Percentiles rank a stretch among this genome's conserved stretches.
Conservation (phyloP, 2,329 filamentous ascomycete species). For the Pseudogymnoascus verrucosus region DNA sequence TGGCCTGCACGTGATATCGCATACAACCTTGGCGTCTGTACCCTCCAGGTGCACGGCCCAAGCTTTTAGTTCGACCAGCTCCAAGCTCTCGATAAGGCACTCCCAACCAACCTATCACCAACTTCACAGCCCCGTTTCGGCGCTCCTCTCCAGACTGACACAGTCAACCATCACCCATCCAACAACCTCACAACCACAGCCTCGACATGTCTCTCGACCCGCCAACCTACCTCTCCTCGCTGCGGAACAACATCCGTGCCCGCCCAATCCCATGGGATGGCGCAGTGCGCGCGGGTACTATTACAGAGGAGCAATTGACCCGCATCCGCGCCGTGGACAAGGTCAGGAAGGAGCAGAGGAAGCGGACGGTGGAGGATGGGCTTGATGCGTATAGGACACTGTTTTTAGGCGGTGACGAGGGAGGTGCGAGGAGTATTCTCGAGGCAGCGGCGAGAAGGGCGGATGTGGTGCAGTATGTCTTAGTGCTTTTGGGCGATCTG, state of each 20-base stretch:
- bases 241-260: slow-evolving; percentile 95
- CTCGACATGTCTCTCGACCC: slow-evolving; percentile 77
- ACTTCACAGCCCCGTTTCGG: neutral
- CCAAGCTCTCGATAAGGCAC: neutral
- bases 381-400: slow-evolving; percentile 71
- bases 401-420: slow-evolving; percentile 63
- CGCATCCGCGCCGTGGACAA: slow-evolving; percentile 97
- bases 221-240: slow-evolving; percentile 75
- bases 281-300: slow-evolving; percentile 83
- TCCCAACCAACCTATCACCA: neutral
- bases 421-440: slow-evolving; percentile 63
- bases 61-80: neutral
- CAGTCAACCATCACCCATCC: neutral
- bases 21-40: neutral
- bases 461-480: slow-evolving; percentile 90
- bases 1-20: neutral
- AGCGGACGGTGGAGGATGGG: slow-evolving; percentile 72
- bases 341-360: slow-evolving; percentile 83
- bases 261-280: slow-evolving; percentile 97
- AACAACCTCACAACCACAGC: neutral
- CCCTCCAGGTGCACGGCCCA: neutral
- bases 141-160: neutral
- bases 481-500: slow-evolving; percentile 81
- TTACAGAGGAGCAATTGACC: slow-evolving; percentile 87
- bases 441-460: slow-evolving; percentile 77